phyloP scores from a whole-genome alignment of 2,329 filamentous ascomycete genomes.

The Pyricularia pennisetigena region DNA sequence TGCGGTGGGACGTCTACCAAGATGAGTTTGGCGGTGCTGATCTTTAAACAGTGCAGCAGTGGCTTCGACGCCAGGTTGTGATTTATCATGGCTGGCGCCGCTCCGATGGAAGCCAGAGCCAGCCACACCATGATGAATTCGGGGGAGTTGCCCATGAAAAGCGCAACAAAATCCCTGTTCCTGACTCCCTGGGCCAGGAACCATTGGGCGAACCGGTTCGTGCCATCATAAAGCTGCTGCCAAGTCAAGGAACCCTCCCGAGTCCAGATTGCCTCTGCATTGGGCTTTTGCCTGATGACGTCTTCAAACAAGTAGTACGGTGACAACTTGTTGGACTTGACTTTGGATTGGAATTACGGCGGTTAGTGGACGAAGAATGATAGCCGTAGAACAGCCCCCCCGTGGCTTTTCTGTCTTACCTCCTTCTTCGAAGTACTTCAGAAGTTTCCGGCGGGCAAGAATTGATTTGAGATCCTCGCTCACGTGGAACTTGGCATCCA shows the following conservation, averaged over 20 bases:
- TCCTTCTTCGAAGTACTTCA: slow-evolving; percentile 35
- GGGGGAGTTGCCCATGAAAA: slow-evolving; percentile 58
- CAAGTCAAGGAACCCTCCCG: slow-evolving; percentile 51
- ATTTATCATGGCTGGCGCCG: slow-evolving; percentile 62
- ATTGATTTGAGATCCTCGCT: slow-evolving; percentile 47
- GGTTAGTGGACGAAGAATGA: not conserved
- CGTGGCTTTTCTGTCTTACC: slow-evolving; percentile 24
- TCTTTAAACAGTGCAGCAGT: slow-evolving; percentile 53
- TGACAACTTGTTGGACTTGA: slow-evolving; percentile 41
- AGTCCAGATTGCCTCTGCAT: slow-evolving; percentile 57
- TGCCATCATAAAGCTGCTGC: slow-evolving; percentile 41
- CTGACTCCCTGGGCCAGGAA: slow-evolving; percentile 48
- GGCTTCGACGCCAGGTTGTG: slow-evolving; percentile 56
- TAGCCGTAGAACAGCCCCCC: no score
- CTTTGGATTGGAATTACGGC: slow-evolving; percentile 20
- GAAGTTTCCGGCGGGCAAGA: slow-evolving; percentile 26
- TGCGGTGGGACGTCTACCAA: slow-evolving; percentile 47
- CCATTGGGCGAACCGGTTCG: slow-evolving; percentile 51
- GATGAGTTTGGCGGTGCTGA: slow-evolving; percentile 45
- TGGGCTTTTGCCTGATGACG: slow-evolving; percentile 37
- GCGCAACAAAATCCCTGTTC: slow-evolving; percentile 49
- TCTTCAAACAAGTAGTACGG: slow-evolving; percentile 58
- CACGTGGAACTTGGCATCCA: slow-evolving; percentile 62
- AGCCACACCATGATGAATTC: slow-evolving; percentile 60
- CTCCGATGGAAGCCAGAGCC: slow-evolving; percentile 54